A percentile compares a stretch with the other conserved stretches of the same genome.
Evolutionary conservation across 495 filamentous ascomycete genomes (phyloP).

Genomic region (Penicillium cosmopolitanum): DNA sequence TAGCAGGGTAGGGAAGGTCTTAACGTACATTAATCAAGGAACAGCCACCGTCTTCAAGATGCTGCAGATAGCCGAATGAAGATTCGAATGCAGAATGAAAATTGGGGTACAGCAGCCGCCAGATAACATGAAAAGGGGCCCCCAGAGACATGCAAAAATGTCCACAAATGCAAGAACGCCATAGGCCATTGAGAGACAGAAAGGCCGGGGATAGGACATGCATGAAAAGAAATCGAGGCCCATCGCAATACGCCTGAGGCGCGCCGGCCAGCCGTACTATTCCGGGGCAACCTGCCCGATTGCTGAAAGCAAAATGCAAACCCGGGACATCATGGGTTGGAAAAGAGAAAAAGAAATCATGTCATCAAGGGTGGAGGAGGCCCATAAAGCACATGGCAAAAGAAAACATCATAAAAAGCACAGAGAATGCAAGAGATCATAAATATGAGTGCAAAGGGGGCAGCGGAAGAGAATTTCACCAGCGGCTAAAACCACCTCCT

Average conservation of each 20-base stretch:
- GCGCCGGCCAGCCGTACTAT: slow-evolving; percentile 36
- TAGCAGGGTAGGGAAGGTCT: slow-evolving; percentile 57
- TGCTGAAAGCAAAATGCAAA: slow-evolving; percentile 32
- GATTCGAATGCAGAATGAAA: slow-evolving; percentile 42
- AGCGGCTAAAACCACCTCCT: slow-evolving; percentile 67
- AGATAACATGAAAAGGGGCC: slow-evolving; percentile 27
- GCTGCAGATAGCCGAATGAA: slow-evolving; percentile 40
- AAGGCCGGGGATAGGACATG: slow-evolving; percentile 26
- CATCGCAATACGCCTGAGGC: slow-evolving; percentile 42
- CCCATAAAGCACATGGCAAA: slow-evolving; percentile 22
- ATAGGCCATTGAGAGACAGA: slow-evolving; percentile 20
- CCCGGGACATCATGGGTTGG: slow-evolving; percentile 28
- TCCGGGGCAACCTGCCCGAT: slow-evolving; percentile 40
- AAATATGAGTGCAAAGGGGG: slow-evolving; percentile 8
- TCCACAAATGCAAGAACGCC: slow-evolving; percentile 42
- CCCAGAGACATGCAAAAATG: slow-evolving; percentile 37
- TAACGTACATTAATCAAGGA: slow-evolving; percentile 83
- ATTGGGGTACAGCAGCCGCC: slow-evolving; percentile 38
- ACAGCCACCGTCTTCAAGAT: slow-evolving; percentile 60
- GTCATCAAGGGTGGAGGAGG: slow-evolving; percentile 33
- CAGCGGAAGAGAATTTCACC: slow-evolving; percentile 60
- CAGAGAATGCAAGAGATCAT: slow-evolving; percentile 24
- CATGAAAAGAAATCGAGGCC: slow-evolving; percentile 21
- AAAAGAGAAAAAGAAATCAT: slow-evolving; percentile 38
- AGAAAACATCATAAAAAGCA: slow-evolving; percentile 21